Evolutionary conservation across 768 basidiomycete genomes (phyloP).

Genomic region (Crucibulum laeve): DNA sequence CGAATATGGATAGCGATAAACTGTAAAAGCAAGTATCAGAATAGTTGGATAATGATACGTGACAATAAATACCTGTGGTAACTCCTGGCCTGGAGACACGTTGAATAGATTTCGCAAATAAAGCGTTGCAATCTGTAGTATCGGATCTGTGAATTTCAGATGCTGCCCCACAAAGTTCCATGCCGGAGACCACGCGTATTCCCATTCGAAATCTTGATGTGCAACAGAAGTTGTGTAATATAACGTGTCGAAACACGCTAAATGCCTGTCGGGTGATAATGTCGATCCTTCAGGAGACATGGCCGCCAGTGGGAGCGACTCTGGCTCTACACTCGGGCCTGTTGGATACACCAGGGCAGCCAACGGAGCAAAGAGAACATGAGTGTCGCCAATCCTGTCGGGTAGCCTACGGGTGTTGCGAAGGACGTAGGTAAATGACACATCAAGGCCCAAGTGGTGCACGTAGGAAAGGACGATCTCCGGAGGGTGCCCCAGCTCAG

Average conservation of each 20-base stretch:
- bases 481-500: not conserved
- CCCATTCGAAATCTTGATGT: conserved; percentile 6
- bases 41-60: not conserved
- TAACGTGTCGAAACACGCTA: conserved; percentile 6
- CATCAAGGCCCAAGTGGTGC: conserved; percentile 5
- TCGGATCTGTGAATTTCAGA: conserved; percentile 2
- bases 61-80: conserved; percentile 1
- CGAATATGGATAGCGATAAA: not conserved
- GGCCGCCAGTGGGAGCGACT: not conserved
- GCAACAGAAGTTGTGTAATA: conserved; percentile 5
- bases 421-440: conserved; percentile 3
- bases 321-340: not conserved
- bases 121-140: conserved; percentile 3
- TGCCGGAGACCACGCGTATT: conserved; percentile 4
- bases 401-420: not conserved
- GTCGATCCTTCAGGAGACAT: not conserved
- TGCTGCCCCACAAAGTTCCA: conserved; percentile 7
- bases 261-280: conserved; percentile 1
- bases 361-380: conserved; percentile 4
- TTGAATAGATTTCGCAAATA: conserved; percentile 6
- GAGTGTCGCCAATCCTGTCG: not conserved
- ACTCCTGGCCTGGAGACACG: conserved; percentile 2
- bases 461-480: not conserved
- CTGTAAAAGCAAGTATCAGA: not conserved
- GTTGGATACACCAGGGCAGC: conserved; percentile 4